Conservation (phyloP, 768 basidiomycete species). For the Podaxis mareebaensis region DNA sequence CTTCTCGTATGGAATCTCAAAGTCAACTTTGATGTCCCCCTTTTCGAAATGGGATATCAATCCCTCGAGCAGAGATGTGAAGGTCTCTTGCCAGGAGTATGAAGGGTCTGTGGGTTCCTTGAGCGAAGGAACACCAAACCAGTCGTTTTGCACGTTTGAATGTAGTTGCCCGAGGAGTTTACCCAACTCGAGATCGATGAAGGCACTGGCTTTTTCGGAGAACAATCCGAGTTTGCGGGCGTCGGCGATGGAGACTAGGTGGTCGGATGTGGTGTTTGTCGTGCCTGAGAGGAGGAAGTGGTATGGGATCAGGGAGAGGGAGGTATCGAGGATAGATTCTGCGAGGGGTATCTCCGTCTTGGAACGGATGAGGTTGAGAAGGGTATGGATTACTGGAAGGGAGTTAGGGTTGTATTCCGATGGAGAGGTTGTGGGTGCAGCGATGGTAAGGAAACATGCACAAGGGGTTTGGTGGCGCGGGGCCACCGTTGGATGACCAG, state of each 20-base stretch:
- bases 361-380: slow-evolving; percentile 42
- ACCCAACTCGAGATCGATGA: slow-evolving; percentile 64
- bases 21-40: slow-evolving; percentile 19
- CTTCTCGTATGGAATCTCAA: slow-evolving; percentile 38
- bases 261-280: slow-evolving; percentile 34
- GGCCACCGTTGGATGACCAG: neutral
- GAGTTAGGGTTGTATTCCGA: slow-evolving; percentile 34
- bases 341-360: slow-evolving; percentile 53
- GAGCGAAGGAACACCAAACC: slow-evolving; percentile 58
- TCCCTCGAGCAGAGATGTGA: slow-evolving; percentile 58
- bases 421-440: slow-evolving; percentile 7
- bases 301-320: slow-evolving; percentile 45
- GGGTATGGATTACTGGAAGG: slow-evolving; percentile 36
- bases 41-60: slow-evolving; percentile 47
- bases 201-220: slow-evolving; percentile 37
- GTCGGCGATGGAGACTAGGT: slow-evolving; percentile 37
- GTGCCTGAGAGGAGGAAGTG: slow-evolving; percentile 52
- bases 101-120: slow-evolving; percentile 33
- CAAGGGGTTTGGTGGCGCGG: slow-evolving; percentile 9
- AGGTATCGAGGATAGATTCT: slow-evolving; percentile 48
- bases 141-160: slow-evolving; percentile 68
- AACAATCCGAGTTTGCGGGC: slow-evolving; percentile 37
- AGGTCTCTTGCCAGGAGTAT: slow-evolving; percentile 79
- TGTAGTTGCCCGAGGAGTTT: slow-evolving; percentile 64
- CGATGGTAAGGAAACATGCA: slow-evolving; percentile 33